Conservation (phyloP, 2,329 filamentous ascomycete species). For the Xylariales sp. region DNA sequence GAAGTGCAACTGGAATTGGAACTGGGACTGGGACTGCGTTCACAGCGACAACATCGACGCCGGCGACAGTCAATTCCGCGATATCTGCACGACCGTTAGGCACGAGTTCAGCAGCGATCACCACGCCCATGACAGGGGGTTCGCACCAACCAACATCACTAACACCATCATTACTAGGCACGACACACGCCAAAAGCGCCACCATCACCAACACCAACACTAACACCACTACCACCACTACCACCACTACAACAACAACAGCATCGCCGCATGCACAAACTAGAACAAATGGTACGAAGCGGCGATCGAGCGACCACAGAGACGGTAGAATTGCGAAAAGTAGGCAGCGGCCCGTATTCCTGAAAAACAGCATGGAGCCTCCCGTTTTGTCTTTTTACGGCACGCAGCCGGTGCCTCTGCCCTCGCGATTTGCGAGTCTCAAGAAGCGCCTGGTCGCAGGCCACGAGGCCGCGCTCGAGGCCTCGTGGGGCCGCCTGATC, state of each 20-base stretch:
- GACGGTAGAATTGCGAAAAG: conserved; percentile 49
- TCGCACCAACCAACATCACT: conserved; percentile 10
- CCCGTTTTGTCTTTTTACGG: conserved; percentile 68
- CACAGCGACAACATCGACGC: conserved; percentile 26
- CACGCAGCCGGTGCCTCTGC: conserved; percentile 67
- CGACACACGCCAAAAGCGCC: conserved; percentile 14
- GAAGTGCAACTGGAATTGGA: too few relatives aligned
- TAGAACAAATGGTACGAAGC: conserved; percentile 44
- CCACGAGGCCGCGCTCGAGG: conserved; percentile 65
- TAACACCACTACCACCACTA: background rate
- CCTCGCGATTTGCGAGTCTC: conserved; percentile 67
- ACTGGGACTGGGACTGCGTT: background rate
- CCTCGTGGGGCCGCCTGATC: conserved; percentile 67
- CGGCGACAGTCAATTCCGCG: conserved; percentile 22
- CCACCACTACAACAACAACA: background rate
- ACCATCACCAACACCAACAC: background rate
- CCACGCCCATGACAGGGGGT: conserved; percentile 10
- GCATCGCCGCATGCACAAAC: conserved; percentile 9
- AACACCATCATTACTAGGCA: background rate
- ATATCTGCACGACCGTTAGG: conserved; percentile 26
- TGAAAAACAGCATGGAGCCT: conserved; percentile 57
- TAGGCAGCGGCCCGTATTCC: conserved; percentile 48
- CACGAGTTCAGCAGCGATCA: conserved; percentile 22
- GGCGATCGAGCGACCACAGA: conserved; percentile 48
- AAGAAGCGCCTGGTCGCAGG: conserved; percentile 66